A percentile compares a stretch with the other conserved stretches of the same genome.
Conservation (phyloP, 495 filamentous ascomycete species). For the Niebla homalea region DNA sequence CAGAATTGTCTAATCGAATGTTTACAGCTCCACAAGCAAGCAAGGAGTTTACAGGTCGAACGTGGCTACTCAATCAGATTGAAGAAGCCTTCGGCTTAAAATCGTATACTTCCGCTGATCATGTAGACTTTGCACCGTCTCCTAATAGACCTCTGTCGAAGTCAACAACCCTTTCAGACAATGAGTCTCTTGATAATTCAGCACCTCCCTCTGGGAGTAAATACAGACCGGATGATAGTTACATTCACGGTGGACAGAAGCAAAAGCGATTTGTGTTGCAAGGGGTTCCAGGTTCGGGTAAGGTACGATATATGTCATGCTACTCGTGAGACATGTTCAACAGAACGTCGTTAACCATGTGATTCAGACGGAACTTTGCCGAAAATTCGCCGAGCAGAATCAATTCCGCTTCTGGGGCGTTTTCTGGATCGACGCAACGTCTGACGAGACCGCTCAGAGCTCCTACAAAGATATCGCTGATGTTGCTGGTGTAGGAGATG, state of each 20-base stretch:
- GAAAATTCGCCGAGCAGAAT: constrained; percentile 25
- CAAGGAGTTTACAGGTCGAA: constrained; percentile 14
- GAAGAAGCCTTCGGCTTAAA: not conserved
- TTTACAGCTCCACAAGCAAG: constrained; percentile 4
- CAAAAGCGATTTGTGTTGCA: constrained; percentile 24
- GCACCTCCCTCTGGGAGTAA: no score
- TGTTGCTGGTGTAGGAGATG: constrained; percentile 16
- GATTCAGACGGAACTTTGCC: constrained; percentile 23
- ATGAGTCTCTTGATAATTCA: not conserved
- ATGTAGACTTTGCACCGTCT: not conserved
- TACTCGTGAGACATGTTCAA: no score
- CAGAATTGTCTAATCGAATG: not conserved
- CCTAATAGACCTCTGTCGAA: no score
- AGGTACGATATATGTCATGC: no score
- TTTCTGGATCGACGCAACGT: constrained; percentile 23
- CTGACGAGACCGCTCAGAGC: constrained; percentile 15
- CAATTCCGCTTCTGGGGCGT: constrained; percentile 21
- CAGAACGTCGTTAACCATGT: no score
- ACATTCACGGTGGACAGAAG: no score
- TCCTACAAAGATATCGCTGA: constrained; percentile 19
- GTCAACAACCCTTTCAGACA: not conserved
- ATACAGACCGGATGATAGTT: no score
- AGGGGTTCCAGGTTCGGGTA: constrained; percentile 26
- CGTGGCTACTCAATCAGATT: constrained; percentile 2
- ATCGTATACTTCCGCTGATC: not conserved